Evolutionary conservation across 192 early-diverging fungal species (phyloP).

Genomic region (Coemansia sp.): DNA sequence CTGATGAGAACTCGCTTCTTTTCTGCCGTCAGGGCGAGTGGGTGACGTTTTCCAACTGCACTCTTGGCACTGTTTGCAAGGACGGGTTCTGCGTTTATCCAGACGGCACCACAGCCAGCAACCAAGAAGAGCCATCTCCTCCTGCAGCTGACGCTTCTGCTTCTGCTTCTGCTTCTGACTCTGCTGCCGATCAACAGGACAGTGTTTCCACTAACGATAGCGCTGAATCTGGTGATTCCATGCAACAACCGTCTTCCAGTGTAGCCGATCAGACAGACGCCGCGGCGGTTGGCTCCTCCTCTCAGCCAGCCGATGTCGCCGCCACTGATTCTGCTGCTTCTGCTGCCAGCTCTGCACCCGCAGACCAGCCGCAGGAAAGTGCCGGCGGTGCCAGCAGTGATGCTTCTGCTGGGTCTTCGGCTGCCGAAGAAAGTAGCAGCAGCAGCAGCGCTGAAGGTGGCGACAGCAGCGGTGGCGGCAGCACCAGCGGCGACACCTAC

Average conservation of each 20-base stretch:
- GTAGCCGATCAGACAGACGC: not conserved
- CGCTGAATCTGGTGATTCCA: not conserved
- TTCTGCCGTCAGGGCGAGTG: slow-evolving; percentile 39
- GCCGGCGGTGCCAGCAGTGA: not conserved
- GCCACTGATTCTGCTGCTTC: not conserved
- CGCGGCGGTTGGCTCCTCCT: not conserved
- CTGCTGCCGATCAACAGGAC: not conserved
- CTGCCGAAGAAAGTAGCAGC: slow-evolving; percentile 4
- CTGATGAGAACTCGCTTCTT: slow-evolving; percentile 20
- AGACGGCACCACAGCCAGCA: not conserved
- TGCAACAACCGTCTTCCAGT: not conserved
- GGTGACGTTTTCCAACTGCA: slow-evolving; percentile 32
- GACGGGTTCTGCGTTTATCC: slow-evolving; percentile 31
- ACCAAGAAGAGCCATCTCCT: not conserved
- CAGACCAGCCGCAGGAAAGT: not conserved
- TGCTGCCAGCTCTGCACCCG: not conserved
- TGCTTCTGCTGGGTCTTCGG: slow-evolving; percentile 3
- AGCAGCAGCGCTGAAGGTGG: slow-evolving; percentile 14
- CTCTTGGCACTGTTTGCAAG: slow-evolving; percentile 31
- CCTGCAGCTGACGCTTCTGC: no score
- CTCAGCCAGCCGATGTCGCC: not conserved
- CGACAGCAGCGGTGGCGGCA: not conserved
- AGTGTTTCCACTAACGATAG: not conserved
- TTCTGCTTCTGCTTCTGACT: not conserved
- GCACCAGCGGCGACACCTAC: slow-evolving; percentile 16